These are phyloP conservation scores for Globisporangium carolinianum DNA, from an alignment of 352 stramenopile genomes.

Conservation along the genomic window DNA sequence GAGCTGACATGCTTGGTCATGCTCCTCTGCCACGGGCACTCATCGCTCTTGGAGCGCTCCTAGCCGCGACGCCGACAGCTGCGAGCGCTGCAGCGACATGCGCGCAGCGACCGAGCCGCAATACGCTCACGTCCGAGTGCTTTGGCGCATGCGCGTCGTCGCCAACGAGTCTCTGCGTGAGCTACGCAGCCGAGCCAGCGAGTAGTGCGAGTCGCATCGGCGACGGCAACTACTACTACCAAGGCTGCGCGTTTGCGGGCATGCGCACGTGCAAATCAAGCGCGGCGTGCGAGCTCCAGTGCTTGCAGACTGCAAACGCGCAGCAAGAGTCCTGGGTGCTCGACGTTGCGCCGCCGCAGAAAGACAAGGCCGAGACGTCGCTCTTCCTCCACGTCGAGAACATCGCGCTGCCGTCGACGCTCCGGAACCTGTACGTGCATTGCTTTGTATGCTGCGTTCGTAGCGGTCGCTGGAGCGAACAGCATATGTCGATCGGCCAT, in stretches of 20 bases:
- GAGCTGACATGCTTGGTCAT: too few relatives aligned
- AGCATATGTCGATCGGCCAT: too few relatives aligned
- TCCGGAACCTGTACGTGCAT: slow-evolving; percentile 53
- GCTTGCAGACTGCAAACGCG: slow-evolving; percentile 34
- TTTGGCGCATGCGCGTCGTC: slow-evolving; percentile 29
- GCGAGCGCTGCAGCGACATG: slow-evolving; percentile 16
- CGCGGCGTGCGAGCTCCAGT: slow-evolving; percentile 64
- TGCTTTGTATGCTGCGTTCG: not conserved
- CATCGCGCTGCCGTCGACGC: slow-evolving; percentile 35
- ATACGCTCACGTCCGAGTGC: slow-evolving; percentile 58
- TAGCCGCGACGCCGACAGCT: not conserved
- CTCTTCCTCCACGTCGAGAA: slow-evolving; percentile 52
- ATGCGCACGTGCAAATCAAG: slow-evolving; percentile 48
- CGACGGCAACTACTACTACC: slow-evolving; percentile 57
- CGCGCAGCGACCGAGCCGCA: slow-evolving; percentile 21
- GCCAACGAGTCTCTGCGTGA: slow-evolving; percentile 41
- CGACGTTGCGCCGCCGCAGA: slow-evolving; percentile 52
- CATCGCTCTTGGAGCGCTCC: not conserved
- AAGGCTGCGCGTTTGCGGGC: slow-evolving; percentile 38
- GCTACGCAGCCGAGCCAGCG: slow-evolving; percentile 33
- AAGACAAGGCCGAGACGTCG: slow-evolving; percentile 51
- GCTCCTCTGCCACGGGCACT: not conserved
- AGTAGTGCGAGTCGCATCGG: slow-evolving; percentile 22
- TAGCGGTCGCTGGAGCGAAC: not conserved
- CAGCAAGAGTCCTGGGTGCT: slow-evolving; percentile 39